Percentiles rank a stretch among this genome's conserved stretches.
These are phyloP conservation scores for Kuraishia floccosa DNA, from an alignment of 805 yeast genomes.

Conservation along the genomic window DNA sequence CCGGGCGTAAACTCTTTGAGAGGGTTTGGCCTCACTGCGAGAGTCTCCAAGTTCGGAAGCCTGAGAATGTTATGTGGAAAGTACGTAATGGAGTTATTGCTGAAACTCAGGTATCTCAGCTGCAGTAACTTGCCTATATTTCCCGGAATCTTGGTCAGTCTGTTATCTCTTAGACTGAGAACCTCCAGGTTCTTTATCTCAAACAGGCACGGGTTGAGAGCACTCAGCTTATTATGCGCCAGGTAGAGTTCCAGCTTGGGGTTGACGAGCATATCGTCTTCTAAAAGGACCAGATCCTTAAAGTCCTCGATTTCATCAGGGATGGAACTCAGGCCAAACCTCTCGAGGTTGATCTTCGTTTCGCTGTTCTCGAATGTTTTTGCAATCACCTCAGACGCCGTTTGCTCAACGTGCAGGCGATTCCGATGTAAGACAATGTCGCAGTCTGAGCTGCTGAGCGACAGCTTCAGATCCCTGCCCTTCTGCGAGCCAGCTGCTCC, in stretches of 20 bases:
- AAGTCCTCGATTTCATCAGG: constrained; percentile 53
- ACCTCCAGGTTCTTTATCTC: constrained; percentile 38
- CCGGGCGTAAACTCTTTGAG: too few relatives aligned
- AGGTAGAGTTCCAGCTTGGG: constrained; percentile 36
- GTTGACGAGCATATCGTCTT: constrained; percentile 17
- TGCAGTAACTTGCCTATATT: constrained; percentile 26
- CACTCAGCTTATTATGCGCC: constrained; percentile 33
- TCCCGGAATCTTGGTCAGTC: constrained; percentile 33
- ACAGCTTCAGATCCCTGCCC: too few relatives aligned
- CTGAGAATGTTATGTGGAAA: constrained; percentile 44
- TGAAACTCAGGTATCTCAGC: constrained; percentile 39
- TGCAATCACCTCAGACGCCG: too few relatives aligned
- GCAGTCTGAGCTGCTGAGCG: too few relatives aligned
- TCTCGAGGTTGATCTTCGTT: constrained; percentile 37
- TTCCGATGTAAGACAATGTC: too few relatives aligned
- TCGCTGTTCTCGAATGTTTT: too few relatives aligned
- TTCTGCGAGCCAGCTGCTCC: too few relatives aligned
- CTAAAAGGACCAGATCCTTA: constrained; percentile 38
- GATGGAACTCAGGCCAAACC: constrained; percentile 30
- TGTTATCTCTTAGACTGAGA: constrained; percentile 39
- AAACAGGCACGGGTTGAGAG: constrained; percentile 38
- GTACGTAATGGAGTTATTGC: constrained; percentile 35
- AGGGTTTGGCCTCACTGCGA: constrained; percentile 50
- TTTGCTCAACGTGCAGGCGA: too few relatives aligned
- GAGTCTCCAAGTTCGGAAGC: constrained; percentile 25